Conservation (phyloP, 345 rosid species). For the Linum usitatissimum region DNA sequence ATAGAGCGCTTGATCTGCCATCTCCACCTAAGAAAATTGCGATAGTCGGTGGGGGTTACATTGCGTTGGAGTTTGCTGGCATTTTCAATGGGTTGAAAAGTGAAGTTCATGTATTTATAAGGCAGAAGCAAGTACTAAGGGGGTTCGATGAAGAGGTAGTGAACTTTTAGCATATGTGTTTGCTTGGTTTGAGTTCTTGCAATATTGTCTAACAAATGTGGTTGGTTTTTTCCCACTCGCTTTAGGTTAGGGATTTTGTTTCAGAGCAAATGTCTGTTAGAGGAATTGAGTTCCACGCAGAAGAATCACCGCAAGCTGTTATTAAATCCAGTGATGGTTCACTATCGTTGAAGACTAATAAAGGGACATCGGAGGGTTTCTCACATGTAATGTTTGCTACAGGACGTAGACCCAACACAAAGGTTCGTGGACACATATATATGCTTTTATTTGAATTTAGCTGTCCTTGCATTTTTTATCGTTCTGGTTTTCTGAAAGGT, state of each 20-base stretch:
- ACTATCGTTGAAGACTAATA: constrained; percentile 68
- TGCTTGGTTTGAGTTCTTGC: constrained; percentile 3
- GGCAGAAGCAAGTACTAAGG: constrained; percentile 83
- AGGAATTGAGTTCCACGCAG: constrained; percentile 83
- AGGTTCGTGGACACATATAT: constrained; percentile 32
- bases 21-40: constrained; percentile 73
- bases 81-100: constrained; percentile 74
- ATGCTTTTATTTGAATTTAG: constrained; percentile 3
- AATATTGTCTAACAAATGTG: neutral
- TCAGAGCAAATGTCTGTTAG: constrained; percentile 78
- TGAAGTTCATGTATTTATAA: constrained; percentile 82
- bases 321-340: constrained; percentile 69
- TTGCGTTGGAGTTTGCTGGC: constrained; percentile 82
- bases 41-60: constrained; percentile 88
- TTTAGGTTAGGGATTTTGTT: constrained; percentile 83
- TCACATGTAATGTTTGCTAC: constrained; percentile 98
- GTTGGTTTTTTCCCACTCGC: neutral
- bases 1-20: constrained; percentile 91
- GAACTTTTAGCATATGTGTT: constrained; percentile 4
- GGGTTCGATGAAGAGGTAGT: constrained; percentile 95
- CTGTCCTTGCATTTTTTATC: neutral
- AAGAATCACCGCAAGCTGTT: constrained; percentile 82
- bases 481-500: neutral
- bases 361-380: constrained; percentile 77
- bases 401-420: constrained; percentile 83